Evolutionary conservation across 1,139 yeast species (phyloP), one percentile per base, ranked within the genome.

Genomic region (Taphrina sp.): DNA sequence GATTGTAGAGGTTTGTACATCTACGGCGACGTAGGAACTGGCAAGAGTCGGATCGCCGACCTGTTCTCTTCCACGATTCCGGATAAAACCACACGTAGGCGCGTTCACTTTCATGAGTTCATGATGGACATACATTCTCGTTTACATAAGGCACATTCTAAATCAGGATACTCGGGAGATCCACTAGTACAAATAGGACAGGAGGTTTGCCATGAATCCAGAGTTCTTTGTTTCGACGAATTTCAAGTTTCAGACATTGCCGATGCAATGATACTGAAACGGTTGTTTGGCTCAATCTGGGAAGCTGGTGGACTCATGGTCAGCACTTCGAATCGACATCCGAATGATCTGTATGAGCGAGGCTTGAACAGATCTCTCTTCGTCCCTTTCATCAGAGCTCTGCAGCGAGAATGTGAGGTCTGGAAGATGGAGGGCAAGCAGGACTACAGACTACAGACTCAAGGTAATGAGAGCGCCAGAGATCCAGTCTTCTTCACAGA

Each of bases 31-130:
- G 98, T 92, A 43, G 98, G 98, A 2, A 89, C 97, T 70, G 98
- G 98, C 8, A 92, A 92, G 67, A 92, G 98, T 3, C 90, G 92
- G 96, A 75, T 92, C 62, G 90, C 92, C 96, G 98, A 92, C 70
- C 75, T 92, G 64, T 92, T 92, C 65, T 92, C 89, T 70, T 37
- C 56, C n/a, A 87, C 96, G 0, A 76, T 92, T 14, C 96, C 97
- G 0, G 55, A 68, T 0, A 88, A 85, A 66, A 56, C 61, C 14
- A 39, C 58, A 1, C 88, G 88, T 65, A 78, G 75, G 64, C 75
- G 98, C 61, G 75, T 90, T 47, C 98, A 92, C 71, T 92, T 92
- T 76, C 98, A 92, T 70, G 95, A 89, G 63, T 92, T 92, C 69
- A 92, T 92, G 96, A 97, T 92, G 69, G 81, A 83, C 64, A 77